These are phyloP conservation scores for Lolium multiflorum DNA, from an alignment of 176 grass and related monocot species.

Conservation along the genomic window DNA sequence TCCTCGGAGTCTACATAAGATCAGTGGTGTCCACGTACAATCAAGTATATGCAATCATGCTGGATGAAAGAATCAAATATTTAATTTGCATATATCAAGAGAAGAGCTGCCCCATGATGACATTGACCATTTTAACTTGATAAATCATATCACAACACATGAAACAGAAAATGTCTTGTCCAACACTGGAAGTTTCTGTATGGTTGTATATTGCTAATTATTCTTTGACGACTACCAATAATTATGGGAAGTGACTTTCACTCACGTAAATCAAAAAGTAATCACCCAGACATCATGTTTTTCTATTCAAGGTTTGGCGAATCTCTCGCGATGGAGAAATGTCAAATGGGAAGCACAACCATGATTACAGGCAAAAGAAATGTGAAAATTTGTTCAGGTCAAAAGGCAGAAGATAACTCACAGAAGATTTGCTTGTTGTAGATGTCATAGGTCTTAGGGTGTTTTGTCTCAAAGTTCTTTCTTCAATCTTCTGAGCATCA, in stretches of 20 bases:
- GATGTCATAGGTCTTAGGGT: constrained; percentile 68
- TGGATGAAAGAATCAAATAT: neutral
- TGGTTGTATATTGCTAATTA: neutral
- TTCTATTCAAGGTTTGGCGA: no score
- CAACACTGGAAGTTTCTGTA: constrained; percentile 11
- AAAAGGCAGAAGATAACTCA: constrained; percentile 48
- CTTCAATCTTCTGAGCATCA: constrained; percentile 75
- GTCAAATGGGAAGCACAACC: neutral
- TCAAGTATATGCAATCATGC: constrained; percentile 17
- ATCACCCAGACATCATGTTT: neutral
- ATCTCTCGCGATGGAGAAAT: no score
- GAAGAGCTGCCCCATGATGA: constrained; percentile 3
- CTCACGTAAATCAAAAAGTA: constrained; percentile 17
- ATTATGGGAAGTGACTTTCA: neutral
- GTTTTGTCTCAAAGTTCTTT: constrained; percentile 66
- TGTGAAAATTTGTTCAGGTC: neutral
- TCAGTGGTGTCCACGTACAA: neutral
- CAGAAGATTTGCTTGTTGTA: constrained; percentile 66
- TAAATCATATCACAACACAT: constrained; percentile 1
- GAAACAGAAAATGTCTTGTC: constrained; percentile 18
- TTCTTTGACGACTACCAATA: neutral
- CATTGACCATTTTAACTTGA: constrained; percentile 19
- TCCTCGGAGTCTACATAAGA: neutral
- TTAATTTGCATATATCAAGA: constrained; percentile 4
- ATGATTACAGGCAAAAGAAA: constrained; percentile 21